Percentiles rank a stretch among this genome's conserved stretches.
Conservation (phyloP, 306 rosid genomes). For the Mimosa pudica region DNA sequence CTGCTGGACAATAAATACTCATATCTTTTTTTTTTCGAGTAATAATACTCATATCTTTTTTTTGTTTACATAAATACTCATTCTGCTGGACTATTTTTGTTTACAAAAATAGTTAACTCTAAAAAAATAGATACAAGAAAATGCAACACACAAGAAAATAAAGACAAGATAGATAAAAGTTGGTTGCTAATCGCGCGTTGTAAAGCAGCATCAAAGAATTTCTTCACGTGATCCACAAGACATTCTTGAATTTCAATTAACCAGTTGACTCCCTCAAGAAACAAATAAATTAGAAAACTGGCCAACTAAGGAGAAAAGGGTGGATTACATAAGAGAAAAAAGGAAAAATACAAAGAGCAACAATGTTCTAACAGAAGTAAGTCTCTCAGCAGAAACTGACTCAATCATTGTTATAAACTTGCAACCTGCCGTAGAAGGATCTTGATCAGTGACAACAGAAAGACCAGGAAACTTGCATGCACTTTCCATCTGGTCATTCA, state of each 20-base stretch:
- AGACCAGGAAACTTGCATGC: conserved; percentile 85
- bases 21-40: too few relatives aligned
- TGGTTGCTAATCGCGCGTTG: too few relatives aligned
- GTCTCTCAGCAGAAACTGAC: conserved; percentile 39
- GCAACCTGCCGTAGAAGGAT: conserved; percentile 72
- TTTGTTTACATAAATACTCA: too few relatives aligned
- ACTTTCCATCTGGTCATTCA: conserved; percentile 56
- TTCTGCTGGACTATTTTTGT: background rate
- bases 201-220: background rate
- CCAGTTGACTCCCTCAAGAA: background rate
- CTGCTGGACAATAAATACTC: background rate
- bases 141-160: too few relatives aligned
- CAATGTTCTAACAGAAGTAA: conserved; percentile 38
- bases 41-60: too few relatives aligned
- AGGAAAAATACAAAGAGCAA: conserved; percentile 42
- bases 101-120: too few relatives aligned
- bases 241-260: conserved; percentile 19
- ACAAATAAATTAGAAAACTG: conserved; percentile 3
- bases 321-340: conserved; percentile 42
- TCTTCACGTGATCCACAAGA: conserved; percentile 13
- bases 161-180: too few relatives aligned
- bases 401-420: conserved; percentile 72
- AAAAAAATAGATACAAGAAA: too few relatives aligned
- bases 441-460: conserved; percentile 54
- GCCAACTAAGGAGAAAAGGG: background rate